Conservation (phyloP, 192 early-diverging fungal species). For the Umbelopsis isabellina region DNA sequence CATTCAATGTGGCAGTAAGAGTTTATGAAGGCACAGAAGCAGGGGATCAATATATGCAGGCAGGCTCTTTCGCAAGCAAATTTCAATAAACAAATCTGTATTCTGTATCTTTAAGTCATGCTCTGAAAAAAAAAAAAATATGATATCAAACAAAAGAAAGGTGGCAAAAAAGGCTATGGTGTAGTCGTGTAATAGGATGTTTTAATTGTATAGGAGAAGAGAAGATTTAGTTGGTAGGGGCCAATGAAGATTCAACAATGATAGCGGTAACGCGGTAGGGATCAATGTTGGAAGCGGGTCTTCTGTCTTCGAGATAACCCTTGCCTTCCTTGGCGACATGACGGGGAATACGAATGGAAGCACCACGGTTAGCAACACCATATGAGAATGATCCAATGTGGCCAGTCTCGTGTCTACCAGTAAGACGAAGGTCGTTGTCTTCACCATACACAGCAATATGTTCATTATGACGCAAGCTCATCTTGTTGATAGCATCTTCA, state of each 20-base stretch:
- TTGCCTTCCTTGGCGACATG: slow-evolving; percentile 56
- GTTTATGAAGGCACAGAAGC: too few species aligned
- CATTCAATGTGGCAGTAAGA: too few species aligned
- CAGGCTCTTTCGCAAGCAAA: too few species aligned
- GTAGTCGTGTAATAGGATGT: too few species aligned
- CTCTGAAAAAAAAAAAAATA: too few species aligned
- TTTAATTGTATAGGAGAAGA: too few species aligned
- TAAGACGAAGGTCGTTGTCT: slow-evolving; percentile 59
- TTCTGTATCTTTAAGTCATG: too few species aligned
- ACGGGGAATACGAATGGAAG: slow-evolving; percentile 61
- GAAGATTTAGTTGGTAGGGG: slow-evolving; percentile 19
- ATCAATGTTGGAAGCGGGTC: slow-evolving; percentile 62
- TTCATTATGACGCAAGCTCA: slow-evolving; percentile 44
- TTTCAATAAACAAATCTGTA: too few species aligned
- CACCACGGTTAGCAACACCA: slow-evolving; percentile 61
- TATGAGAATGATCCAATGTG: slow-evolving; percentile 52
- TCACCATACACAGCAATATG: slow-evolving; percentile 62
- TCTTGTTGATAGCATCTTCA: slow-evolving; percentile 56
- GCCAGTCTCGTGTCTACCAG: slow-evolving; percentile 58
- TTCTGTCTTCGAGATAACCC: slow-evolving; percentile 60
- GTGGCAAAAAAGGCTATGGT: too few species aligned
- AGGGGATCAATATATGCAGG: too few species aligned
- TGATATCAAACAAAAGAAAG: too few species aligned
- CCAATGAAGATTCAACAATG: slow-evolving; percentile 46
- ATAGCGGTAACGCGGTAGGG: slow-evolving; percentile 58